A percentile compares a stretch with the other conserved stretches of the same genome.
phyloP scores from a whole-genome alignment of 306 rosid genomes.

The Ceratonia siliqua region DNA sequence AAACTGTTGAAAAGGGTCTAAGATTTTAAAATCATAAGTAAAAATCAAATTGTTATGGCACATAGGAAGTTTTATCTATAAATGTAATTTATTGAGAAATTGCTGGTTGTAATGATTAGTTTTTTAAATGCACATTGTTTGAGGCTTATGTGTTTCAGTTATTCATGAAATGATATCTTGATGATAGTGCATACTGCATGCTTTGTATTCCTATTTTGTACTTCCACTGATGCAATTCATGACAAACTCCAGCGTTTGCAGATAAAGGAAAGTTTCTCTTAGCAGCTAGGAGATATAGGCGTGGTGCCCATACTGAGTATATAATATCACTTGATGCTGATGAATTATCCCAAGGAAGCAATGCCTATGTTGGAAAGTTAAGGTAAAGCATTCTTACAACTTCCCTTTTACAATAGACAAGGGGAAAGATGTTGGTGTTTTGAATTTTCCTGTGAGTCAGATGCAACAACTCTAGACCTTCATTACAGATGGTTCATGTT shows the following conservation, averaged over 20 bases:
- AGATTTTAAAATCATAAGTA: not conserved
- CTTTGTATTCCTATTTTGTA: slow-evolving; percentile 22
- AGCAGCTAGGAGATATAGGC: slow-evolving; percentile 91
- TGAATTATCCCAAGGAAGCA: slow-evolving; percentile 93
- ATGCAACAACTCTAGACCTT: not conserved
- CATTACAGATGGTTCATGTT: not conserved
- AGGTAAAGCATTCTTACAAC: slow-evolving; percentile 55
- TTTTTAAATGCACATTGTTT: not conserved
- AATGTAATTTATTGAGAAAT: not conserved
- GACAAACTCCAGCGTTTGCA: slow-evolving; percentile 66
- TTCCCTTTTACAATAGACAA: not conserved
- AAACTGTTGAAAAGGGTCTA: not conserved
- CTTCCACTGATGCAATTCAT: slow-evolving; percentile 11
- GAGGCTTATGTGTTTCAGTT: slow-evolving; percentile 12
- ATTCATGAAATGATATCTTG: slow-evolving; percentile 2
- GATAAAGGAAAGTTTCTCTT: slow-evolving; percentile 92
- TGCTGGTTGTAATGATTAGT: not conserved
- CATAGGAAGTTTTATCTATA: not conserved
- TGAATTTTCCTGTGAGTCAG: too few relatives aligned
- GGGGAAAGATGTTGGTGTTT: not conserved
- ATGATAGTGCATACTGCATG: not conserved
- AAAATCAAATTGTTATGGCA: not conserved
- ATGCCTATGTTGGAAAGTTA: slow-evolving; percentile 92
- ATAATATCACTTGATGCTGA: slow-evolving; percentile 89
- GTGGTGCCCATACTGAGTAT: slow-evolving; percentile 82